Percentiles rank a stretch among this genome's conserved stretches.
These are phyloP conservation scores for Nitzschia inconspicua DNA, from an alignment of 108 stramenopile genomes.

Conservation along the genomic window DNA sequence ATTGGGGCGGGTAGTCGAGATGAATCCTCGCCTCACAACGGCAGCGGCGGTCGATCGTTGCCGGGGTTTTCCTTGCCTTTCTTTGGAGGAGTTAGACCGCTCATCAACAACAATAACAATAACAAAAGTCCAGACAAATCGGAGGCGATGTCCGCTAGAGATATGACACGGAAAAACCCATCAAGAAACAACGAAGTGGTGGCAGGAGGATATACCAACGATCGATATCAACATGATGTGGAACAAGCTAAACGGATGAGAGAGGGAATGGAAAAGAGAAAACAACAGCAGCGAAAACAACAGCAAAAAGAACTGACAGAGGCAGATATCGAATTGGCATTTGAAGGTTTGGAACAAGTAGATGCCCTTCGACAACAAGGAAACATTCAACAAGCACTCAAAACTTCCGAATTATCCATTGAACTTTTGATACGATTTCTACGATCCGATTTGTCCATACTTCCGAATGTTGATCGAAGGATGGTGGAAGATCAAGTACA, in stretches of 20 bases:
- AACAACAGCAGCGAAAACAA: slow-evolving; percentile 6
- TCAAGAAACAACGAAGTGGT: neutral
- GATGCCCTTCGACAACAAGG: slow-evolving; percentile 27
- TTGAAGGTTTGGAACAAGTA: slow-evolving; percentile 39
- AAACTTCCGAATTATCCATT: slow-evolving; percentile 36
- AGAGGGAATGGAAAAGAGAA: slow-evolving; percentile 10
- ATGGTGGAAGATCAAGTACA: slow-evolving; percentile 26
- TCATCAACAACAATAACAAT: neutral
- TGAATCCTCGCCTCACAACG: too few species aligned
- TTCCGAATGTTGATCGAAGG: slow-evolving; percentile 6
- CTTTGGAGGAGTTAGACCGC: too few species aligned
- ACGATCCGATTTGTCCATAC: slow-evolving; percentile 5
- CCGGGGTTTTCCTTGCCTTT: neutral
- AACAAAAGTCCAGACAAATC: neutral
- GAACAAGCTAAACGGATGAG: slow-evolving; percentile 26
- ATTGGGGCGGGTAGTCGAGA: neutral
- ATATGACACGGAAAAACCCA: neutral
- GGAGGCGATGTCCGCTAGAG: neutral
- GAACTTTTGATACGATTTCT: slow-evolving; percentile 36
- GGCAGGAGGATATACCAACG: neutral
- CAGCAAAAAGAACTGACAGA: slow-evolving; percentile 5
- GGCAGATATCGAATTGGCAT: slow-evolving; percentile 20
- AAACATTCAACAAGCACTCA: slow-evolving; percentile 23
- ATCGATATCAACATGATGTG: slow-evolving; percentile 25
- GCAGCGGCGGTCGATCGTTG: neutral